Percentiles rank a stretch among this genome's conserved stretches.
Evolutionary conservation across 2,329 filamentous ascomycete species (phyloP).

Genomic region (Penicillium sp.): DNA sequence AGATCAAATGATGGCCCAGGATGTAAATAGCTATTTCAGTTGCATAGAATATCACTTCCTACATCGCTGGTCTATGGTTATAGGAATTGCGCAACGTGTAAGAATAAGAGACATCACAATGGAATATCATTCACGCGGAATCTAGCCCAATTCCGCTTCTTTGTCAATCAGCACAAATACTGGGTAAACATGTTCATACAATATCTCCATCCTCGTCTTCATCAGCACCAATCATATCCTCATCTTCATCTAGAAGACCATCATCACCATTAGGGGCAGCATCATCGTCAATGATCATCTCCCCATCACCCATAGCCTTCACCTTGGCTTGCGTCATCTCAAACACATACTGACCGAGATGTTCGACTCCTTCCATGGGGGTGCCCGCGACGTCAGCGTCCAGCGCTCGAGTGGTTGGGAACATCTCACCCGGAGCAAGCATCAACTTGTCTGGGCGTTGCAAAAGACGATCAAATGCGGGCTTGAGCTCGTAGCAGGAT

Average conservation of each 20-base stretch:
- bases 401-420: slow-evolving; percentile 61
- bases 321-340: slow-evolving; percentile 85
- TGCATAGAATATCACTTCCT: neutral
- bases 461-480: slow-evolving; percentile 78
- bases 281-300: slow-evolving; percentile 39
- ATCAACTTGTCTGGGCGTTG: slow-evolving; percentile 76
- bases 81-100: neutral
- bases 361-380: slow-evolving; percentile 87
- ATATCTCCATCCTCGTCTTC: slow-evolving; percentile 37
- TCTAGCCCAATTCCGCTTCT: neutral
- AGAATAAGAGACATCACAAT: neutral
- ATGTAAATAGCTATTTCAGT: neutral
- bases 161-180: neutral
- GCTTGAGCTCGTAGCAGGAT: slow-evolving; percentile 79
- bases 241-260: slow-evolving; percentile 34
- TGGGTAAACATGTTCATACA: slow-evolving; percentile 30
- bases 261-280: slow-evolving; percentile 31
- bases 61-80: neutral
- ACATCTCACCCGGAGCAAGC: slow-evolving; percentile 84
- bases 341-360: slow-evolving; percentile 92
- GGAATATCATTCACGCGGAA: slow-evolving; percentile 7
- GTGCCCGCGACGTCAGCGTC: slow-evolving; percentile 55
- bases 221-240: slow-evolving; percentile 35
- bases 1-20: slow-evolving; percentile 11
- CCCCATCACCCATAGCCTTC: slow-evolving; percentile 53